These are phyloP conservation scores for Exophiala xenobiotica DNA, from an alignment of 2,329 filamentous ascomycete species.

Conservation along the genomic window DNA sequence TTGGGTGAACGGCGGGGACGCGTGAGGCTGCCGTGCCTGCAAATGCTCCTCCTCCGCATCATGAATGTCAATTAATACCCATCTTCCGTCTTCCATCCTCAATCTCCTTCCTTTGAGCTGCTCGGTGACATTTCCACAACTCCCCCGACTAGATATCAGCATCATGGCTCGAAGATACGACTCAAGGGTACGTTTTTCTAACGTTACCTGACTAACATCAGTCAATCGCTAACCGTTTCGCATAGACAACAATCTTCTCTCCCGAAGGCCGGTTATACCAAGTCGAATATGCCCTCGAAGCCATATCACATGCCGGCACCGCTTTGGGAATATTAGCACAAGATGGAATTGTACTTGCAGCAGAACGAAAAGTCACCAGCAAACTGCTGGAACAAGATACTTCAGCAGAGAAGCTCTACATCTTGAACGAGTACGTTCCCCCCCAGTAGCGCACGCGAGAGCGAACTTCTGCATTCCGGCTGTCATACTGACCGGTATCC, in stretches of 20 bases:
- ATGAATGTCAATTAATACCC: not conserved
- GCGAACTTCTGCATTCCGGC: not conserved
- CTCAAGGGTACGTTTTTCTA: slow-evolving; percentile 71
- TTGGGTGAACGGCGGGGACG: not conserved
- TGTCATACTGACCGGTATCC: not conserved
- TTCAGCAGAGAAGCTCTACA: slow-evolving; percentile 99
- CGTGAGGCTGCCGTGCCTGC: slow-evolving; percentile 1
- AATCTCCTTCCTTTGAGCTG: not conserved
- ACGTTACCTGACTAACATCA: slow-evolving; percentile 8
- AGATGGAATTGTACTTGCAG: slow-evolving; percentile 96
- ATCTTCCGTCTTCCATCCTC: slow-evolving; percentile 1
- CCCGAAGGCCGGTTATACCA: slow-evolving; percentile 98
- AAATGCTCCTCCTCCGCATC: not conserved
- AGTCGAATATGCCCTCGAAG: slow-evolving; percentile 98
- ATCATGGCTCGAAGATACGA: slow-evolving; percentile 96
- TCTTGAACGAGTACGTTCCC: slow-evolving; percentile 82
- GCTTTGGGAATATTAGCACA: slow-evolving; percentile 95
- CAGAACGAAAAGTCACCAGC: slow-evolving; percentile 98
- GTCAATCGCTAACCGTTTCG: slow-evolving; percentile 28
- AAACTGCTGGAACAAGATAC: slow-evolving; percentile 99
- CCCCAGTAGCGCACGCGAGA: not conserved
- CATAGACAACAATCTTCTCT: slow-evolving; percentile 97
- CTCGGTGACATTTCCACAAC: too few species aligned
- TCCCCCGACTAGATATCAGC: too few species aligned
- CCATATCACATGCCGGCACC: slow-evolving; percentile 96